Base-by-base conservation (phyloP, 2,329 filamentous ascomycete species). In the Orbilia oligospora region DNA sequence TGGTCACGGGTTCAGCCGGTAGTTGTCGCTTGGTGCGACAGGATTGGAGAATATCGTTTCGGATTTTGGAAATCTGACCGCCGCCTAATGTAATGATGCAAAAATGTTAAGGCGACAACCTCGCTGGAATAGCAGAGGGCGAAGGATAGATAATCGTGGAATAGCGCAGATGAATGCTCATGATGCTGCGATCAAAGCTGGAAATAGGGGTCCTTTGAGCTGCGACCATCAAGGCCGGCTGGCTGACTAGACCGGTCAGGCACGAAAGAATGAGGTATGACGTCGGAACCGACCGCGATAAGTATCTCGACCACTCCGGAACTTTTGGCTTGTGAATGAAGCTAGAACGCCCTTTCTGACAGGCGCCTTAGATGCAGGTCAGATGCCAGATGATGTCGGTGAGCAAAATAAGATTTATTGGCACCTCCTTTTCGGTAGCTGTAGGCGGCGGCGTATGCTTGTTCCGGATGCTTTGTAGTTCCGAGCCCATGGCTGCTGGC, bases 201-300 rank as follows among this genome's bases (percentile, higher is more conserved):
- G 27, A 24, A 58, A 67, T 58, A 49, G 41, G 20, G 53, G 22
- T 20, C 64, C 20, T 53, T 48, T 22, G 44, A 71, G 56, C 16
- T 64, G 30, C 70, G 16, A 73, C 61, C 61, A 68, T 72, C 49
- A 61, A 67, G 55, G 70, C 49, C 61, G 30, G 27, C 30, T 36
- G 53, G 24, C 53, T 36, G n/a, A 18, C 30, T 16, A 30, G n/a
- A 18, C 30, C 30, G 18, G 49, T 66, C 51, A 68, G 71, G 71
- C 64, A 75, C 64, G 63, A 48, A 33, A 51, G 41, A 49, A 58
- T 58, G 38, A 55, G 63, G 69, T 51, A 71, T 75, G 71, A 75
- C 71, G 71, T 75, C 71, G 71, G 64, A 48, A 56, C 53, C 65
- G 71, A 63, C 64, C 64, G 71, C 36, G 30, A 44, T 51, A 55